Percentiles rank a stretch among this genome's conserved stretches.
Evolutionary conservation across 2,329 filamentous ascomycete genomes (phyloP).

Genomic region (Xylaria sp.): DNA sequence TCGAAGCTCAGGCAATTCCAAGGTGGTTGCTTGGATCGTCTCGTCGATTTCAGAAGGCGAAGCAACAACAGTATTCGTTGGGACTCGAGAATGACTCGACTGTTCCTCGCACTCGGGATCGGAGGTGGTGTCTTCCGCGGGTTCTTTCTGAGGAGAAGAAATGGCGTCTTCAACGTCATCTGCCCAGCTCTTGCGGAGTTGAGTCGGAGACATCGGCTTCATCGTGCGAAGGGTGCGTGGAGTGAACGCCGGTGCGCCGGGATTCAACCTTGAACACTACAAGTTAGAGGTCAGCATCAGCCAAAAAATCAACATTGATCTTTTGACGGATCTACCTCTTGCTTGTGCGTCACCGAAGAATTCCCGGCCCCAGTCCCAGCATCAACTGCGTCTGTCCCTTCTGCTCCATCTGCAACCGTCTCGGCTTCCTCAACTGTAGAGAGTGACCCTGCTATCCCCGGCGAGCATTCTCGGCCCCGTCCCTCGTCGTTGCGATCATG

Average conservation of each 20-base stretch:
- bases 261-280: slow-evolving; percentile 51
- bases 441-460: slow-evolving; percentile 11
- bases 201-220: slow-evolving; percentile 13
- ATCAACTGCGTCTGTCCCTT: slow-evolving; percentile 11
- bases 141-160: slow-evolving; percentile 5
- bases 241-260: slow-evolving; percentile 51
- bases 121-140: slow-evolving; percentile 15
- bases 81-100: slow-evolving; percentile 11
- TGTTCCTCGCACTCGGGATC: slow-evolving; percentile 14
- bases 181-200: slow-evolving; percentile 28
- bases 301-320: slow-evolving; percentile 37
- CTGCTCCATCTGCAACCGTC: slow-evolving; percentile 21
- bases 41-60: slow-evolving; percentile 16
- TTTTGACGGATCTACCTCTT: slow-evolving; percentile 47
- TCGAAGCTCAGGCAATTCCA: slow-evolving; percentile 16
- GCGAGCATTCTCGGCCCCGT: slow-evolving; percentile 10
- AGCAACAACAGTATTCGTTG: slow-evolving; percentile 17
- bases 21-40: slow-evolving; percentile 4
- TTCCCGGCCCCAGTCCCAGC: slow-evolving; percentile 26
- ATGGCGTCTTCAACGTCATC: slow-evolving; percentile 28
- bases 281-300: slow-evolving; percentile 40
- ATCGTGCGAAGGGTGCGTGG: slow-evolving; percentile 36
- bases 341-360: slow-evolving; percentile 37
- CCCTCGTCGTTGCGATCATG: slow-evolving; percentile 18
- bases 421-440: slow-evolving; percentile 11